Evolutionary conservation across 352 stramenopile genomes (phyloP).

Genomic region (Globisporangium nodosum): DNA sequence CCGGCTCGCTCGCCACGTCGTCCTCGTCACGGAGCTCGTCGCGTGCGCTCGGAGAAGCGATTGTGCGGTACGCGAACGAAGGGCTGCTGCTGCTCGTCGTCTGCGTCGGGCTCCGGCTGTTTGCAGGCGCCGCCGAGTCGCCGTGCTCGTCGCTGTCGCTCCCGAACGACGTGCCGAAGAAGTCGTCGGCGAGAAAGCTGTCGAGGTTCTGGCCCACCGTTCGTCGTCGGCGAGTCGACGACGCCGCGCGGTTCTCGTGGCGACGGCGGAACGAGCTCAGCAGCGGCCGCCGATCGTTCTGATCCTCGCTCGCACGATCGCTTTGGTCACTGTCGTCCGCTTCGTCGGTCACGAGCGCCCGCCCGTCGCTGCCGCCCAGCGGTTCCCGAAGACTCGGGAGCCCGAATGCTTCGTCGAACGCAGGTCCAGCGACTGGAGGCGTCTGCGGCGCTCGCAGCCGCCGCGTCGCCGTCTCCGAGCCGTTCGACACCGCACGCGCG

Average conservation of each 20-base stretch:
- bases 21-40: background rate
- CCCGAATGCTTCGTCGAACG: constrained; percentile 39
- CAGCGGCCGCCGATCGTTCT: constrained; percentile 48
- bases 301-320: constrained; percentile 31
- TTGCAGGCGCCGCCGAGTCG: constrained; percentile 9
- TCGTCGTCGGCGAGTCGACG: constrained; percentile 20
- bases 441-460: constrained; percentile 17
- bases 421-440: constrained; percentile 16
- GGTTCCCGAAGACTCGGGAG: constrained; percentile 23
- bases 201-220: constrained; percentile 33
- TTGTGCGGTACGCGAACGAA: constrained; percentile 7
- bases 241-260: constrained; percentile 14
- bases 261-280: constrained; percentile 37
- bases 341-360: constrained; percentile 28
- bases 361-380: constrained; percentile 14
- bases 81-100: background rate
- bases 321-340: constrained; percentile 16
- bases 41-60: constrained; percentile 16
- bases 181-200: constrained; percentile 53
- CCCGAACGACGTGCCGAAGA: constrained; percentile 58
- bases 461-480: constrained; percentile 1
- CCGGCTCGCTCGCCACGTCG: background rate
- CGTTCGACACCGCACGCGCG: constrained; percentile 16
- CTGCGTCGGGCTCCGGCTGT: constrained; percentile 8
- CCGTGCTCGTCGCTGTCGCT: constrained; percentile 18